These are phyloP conservation scores for Paecilomyces variotii DNA, from an alignment of 2,329 filamentous ascomycete genomes.

Conservation along the genomic window DNA sequence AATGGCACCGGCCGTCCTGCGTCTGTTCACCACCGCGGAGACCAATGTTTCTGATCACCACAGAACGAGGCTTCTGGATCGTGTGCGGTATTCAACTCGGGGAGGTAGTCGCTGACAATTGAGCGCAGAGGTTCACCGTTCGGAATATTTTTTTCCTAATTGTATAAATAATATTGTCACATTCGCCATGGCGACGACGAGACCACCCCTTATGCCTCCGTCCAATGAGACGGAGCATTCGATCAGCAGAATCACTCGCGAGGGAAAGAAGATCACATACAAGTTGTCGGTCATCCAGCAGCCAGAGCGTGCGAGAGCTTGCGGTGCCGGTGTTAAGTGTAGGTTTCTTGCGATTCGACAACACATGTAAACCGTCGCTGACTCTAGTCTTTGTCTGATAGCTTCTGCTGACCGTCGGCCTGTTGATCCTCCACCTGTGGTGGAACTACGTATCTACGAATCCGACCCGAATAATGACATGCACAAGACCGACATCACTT, in stretches of 20 bases:
- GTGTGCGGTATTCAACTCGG: background rate
- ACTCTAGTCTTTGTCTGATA: constrained; percentile 26
- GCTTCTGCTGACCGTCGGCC: constrained; percentile 82
- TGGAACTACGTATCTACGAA: constrained; percentile 80
- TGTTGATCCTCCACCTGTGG: constrained; percentile 89
- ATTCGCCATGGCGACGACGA: constrained; percentile 38
- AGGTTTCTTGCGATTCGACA: constrained; percentile 27
- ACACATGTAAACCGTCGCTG: constrained; percentile 3
- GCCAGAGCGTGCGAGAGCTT: constrained; percentile 87
- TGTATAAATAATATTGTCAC: background rate
- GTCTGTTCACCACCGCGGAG: background rate
- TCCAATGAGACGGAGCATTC: constrained; percentile 49
- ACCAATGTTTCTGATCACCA: background rate
- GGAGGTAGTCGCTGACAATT: background rate
- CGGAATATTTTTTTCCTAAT: background rate
- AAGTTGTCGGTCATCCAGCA: constrained; percentile 82
- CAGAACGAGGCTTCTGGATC: background rate
- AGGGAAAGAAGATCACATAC: constrained; percentile 73
- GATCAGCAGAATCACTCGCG: constrained; percentile 56
- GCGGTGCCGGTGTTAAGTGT: constrained; percentile 94
- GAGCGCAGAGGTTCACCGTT: background rate
- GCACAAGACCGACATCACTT: constrained; percentile 65
- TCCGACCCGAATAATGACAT: constrained; percentile 48
- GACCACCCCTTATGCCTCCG: constrained; percentile 30
- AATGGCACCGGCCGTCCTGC: background rate